A percentile compares a stretch with the other conserved stretches of the same genome.
Conservation (phyloP, 495 filamentous ascomycete genomes). For the Clavariopsis aquatica region DNA sequence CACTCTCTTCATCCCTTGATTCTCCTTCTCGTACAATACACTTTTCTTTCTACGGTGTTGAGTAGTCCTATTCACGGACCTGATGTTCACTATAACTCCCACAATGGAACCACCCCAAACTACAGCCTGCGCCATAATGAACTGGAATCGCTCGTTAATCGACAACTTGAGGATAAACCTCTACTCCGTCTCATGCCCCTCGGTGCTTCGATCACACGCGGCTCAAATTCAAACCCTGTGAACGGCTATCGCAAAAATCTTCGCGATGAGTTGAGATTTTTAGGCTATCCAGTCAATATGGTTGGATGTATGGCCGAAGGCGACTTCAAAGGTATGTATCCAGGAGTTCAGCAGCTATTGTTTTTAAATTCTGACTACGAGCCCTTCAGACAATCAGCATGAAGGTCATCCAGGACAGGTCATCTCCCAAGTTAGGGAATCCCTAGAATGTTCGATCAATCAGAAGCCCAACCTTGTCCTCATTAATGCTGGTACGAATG, state of each 20-base stretch:
- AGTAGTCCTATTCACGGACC: too few species aligned
- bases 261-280: not conserved
- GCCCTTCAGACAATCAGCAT: slow-evolving; percentile 3
- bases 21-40: too few species aligned
- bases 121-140: too few species aligned
- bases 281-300: not conserved
- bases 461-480: not conserved
- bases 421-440: not conserved
- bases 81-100: too few species aligned
- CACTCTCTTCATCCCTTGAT: too few species aligned
- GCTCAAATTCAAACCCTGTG: not conserved
- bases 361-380: too few species aligned
- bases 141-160: not conserved
- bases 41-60: too few species aligned
- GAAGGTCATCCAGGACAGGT: not conserved
- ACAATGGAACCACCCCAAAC: too few species aligned
- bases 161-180: not conserved
- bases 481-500: slow-evolving; percentile 2
- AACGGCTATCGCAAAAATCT: slow-evolving; percentile 13
- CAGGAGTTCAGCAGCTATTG: too few species aligned
- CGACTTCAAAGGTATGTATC: too few species aligned
- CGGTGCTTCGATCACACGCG: slow-evolving; percentile 10
- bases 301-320: not conserved
- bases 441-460: not conserved
- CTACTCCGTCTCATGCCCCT: slow-evolving; percentile 10